phyloP scores from a whole-genome alignment of 139 green algal genomes.

The Haematococcus sp. region DNA sequence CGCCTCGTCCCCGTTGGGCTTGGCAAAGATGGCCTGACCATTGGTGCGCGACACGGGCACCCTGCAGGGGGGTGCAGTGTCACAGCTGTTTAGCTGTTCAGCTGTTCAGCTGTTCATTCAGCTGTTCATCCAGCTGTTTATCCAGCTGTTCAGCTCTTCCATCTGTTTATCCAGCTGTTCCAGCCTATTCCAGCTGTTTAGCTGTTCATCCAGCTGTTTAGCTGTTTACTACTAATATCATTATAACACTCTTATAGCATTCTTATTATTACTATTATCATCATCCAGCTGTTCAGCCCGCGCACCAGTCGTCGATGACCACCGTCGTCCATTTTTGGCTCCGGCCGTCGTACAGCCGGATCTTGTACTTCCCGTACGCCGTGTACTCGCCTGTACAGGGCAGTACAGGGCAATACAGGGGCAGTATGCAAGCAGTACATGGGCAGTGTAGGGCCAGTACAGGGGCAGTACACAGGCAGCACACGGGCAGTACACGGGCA shows the following conservation, averaged over 20 bases:
- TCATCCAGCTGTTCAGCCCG: background rate
- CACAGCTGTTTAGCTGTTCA: background rate
- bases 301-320: constrained; percentile 38
- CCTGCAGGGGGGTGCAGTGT: background rate
- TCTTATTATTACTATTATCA: too few species aligned
- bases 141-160: background rate
- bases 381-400: constrained; percentile 27
- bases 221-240: background rate
- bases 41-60: background rate
- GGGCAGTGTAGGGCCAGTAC: too few species aligned
- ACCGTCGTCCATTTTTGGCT: constrained; percentile 34
- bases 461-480: too few species aligned
- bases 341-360: constrained; percentile 32
- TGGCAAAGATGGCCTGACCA: constrained; percentile 33
- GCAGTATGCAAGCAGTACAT: background rate
- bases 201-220: background rate
- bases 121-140: too few species aligned
- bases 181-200: too few species aligned
- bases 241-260: too few species aligned
- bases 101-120: background rate
- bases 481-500: too few species aligned
- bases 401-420: background rate
- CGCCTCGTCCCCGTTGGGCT: constrained; percentile 46
- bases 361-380: constrained; percentile 41
- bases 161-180: too few species aligned